Percentiles rank a stretch among this genome's conserved stretches.
Conservation (phyloP, 164 flowering plant genomes). For the Liquidambar formosana region DNA sequence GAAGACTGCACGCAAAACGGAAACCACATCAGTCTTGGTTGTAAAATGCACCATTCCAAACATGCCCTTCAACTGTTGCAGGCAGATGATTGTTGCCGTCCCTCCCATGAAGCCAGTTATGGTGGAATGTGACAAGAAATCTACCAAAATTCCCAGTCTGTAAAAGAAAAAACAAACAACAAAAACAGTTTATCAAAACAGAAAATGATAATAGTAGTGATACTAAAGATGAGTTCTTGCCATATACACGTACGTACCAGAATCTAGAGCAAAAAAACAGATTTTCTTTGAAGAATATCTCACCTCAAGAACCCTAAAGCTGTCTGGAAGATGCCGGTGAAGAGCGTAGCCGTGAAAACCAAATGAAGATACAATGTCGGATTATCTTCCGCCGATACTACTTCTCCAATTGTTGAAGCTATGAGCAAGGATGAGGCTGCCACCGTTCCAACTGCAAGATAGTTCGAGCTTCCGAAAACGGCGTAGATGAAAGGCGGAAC, state of each 20-base stretch:
- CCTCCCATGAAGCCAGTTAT: conserved; percentile 89
- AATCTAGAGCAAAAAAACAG: no score
- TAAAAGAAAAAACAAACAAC: no score
- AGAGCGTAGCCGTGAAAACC: conserved; percentile 65
- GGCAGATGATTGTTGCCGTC: conserved; percentile 56
- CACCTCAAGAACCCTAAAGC: conserved; percentile 68
- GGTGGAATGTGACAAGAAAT: conserved; percentile 83
- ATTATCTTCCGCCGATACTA: conserved; percentile 28
- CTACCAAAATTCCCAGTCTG: conserved; percentile 85
- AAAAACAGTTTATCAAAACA: no score
- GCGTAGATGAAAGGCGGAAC: conserved; percentile 83
- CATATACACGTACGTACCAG: no score
- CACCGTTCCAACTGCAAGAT: conserved; percentile 76
- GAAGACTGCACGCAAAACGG: conserved; percentile 53
- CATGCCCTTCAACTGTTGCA: conserved; percentile 87
- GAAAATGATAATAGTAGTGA: background rate
- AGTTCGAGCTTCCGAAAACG: conserved; percentile 72
- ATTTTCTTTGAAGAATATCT: no score
- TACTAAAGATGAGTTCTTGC: no score
- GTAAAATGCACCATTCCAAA: conserved; percentile 75
- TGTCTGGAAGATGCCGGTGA: conserved; percentile 66
- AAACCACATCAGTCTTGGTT: conserved; percentile 53
- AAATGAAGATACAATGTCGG: conserved; percentile 59
- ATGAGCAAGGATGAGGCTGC: conserved; percentile 73
- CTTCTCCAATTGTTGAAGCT: conserved; percentile 36